A percentile compares a stretch with the other conserved stretches of the same genome.
These are phyloP conservation scores for Penicillium cinerascens DNA, from an alignment of 495 filamentous ascomycete species.

Conservation along the genomic window DNA sequence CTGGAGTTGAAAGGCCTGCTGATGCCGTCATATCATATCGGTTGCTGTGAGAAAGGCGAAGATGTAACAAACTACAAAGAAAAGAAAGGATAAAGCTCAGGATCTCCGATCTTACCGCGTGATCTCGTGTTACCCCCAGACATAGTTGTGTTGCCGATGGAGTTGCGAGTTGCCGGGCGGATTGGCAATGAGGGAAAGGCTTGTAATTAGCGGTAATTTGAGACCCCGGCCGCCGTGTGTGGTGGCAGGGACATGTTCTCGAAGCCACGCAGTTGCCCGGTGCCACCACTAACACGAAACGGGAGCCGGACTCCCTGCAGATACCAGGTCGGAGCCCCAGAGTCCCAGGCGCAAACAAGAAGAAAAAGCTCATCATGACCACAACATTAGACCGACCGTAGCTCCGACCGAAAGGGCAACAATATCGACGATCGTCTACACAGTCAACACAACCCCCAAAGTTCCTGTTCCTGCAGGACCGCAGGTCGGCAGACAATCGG, in stretches of 20 bases:
- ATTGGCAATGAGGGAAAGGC: background rate
- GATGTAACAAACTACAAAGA: background rate
- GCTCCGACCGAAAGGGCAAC: slow-evolving; percentile 7
- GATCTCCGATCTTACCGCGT: background rate
- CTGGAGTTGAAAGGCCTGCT: background rate
- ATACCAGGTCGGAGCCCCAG: no score
- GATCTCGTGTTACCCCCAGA: background rate
- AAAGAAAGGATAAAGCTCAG: background rate
- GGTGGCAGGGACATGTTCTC: background rate
- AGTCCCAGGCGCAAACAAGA: background rate
- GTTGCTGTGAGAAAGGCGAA: background rate
- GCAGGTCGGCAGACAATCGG: background rate
- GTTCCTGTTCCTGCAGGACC: slow-evolving; percentile 8
- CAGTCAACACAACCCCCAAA: background rate
- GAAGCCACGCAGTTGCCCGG: background rate
- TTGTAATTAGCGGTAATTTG: background rate
- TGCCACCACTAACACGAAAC: background rate
- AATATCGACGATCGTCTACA: slow-evolving; percentile 13
- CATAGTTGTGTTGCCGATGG: no score
- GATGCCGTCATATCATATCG: background rate
- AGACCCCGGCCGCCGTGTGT: background rate
- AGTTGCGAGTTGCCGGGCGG: no score
- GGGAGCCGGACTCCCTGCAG: background rate
- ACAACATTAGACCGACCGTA: slow-evolving; percentile 8
- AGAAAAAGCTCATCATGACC: background rate